Percentiles rank a stretch among this genome's conserved stretches.
Evolutionary conservation across 1,284 basidiomycete species (phyloP).

Genomic region (Boletus mariae): DNA sequence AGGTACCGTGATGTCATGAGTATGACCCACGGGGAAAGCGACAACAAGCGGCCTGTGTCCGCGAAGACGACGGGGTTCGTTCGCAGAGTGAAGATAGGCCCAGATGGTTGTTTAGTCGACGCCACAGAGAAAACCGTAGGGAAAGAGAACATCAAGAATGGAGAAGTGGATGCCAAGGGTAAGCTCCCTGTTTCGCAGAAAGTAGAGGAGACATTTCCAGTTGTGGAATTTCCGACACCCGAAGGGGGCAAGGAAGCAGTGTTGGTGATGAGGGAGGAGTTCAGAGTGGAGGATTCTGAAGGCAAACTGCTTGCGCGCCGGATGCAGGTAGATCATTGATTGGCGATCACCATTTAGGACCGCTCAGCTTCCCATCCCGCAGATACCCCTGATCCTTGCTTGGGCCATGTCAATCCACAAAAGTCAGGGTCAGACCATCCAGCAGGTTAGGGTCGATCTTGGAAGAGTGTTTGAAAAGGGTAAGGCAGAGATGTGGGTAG

Average conservation of each 20-base stretch:
- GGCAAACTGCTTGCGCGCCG: constrained; percentile 62
- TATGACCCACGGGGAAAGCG: constrained; percentile 16
- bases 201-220: constrained; percentile 45
- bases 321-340: constrained; percentile 37
- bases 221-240: constrained; percentile 63
- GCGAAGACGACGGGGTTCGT: constrained; percentile 26
- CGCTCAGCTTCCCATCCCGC: not conserved
- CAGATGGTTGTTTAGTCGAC: constrained; percentile 5
- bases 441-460: constrained; percentile 64
- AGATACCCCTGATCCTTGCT: constrained; percentile 64
- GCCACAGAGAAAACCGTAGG: not conserved
- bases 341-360: not conserved
- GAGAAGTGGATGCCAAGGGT: not conserved
- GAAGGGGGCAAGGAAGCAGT: constrained; percentile 44
- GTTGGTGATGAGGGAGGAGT: constrained; percentile 58
- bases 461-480: constrained; percentile 72
- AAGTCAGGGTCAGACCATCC: constrained; percentile 71
- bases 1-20: constrained; percentile 22
- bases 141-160: constrained; percentile 24
- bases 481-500: constrained; percentile 13
- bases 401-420: constrained; percentile 85
- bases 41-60: constrained; percentile 15
- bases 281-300: constrained; percentile 65
- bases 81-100: constrained; percentile 17
- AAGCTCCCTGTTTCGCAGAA: constrained; percentile 13